Conservation (phyloP, 495 filamentous ascomycete genomes). For the Penicillium desertorum region DNA sequence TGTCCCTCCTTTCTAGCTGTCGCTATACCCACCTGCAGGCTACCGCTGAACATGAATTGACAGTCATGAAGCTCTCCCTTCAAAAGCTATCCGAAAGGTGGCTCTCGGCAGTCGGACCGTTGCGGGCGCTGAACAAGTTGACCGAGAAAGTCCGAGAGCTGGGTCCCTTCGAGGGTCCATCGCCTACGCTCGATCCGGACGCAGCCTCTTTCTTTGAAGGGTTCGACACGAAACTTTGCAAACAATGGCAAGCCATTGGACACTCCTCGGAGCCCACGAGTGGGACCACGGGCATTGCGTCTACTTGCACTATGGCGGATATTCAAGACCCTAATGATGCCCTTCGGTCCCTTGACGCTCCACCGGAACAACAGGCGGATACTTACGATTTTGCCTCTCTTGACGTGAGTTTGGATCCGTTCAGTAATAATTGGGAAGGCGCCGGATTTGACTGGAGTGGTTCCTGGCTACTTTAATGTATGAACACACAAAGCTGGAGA, state of each 20-base stretch:
- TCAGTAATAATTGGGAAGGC: conserved; percentile 30
- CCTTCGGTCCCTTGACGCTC: conserved; percentile 15
- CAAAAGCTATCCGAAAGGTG: conserved; percentile 34
- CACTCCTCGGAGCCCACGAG: conserved; percentile 16
- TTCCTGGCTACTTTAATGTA: conserved; percentile 31
- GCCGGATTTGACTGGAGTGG: conserved; percentile 35
- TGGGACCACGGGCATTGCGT: neutral
- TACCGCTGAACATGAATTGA: conserved; percentile 31
- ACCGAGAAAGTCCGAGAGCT: conserved; percentile 31
- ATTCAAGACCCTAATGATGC: conserved; percentile 19
- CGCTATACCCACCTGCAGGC: conserved; percentile 28
- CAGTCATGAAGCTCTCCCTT: conserved; percentile 33
- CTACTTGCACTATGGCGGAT: conserved; percentile 27
- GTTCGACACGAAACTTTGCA: conserved; percentile 29
- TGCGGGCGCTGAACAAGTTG: conserved; percentile 31
- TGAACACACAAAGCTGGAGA: neutral
- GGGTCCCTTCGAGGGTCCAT: conserved; percentile 21
- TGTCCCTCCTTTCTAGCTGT: conserved; percentile 29
- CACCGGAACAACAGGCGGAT: conserved; percentile 15
- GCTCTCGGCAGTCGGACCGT: conserved; percentile 31
- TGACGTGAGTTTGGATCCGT: conserved; percentile 23
- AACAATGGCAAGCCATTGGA: conserved; percentile 30
- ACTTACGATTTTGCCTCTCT: conserved; percentile 17
- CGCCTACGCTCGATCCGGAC: conserved; percentile 23
- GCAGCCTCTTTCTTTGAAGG: conserved; percentile 31